Evolutionary conservation across 2,329 filamentous ascomycete genomes (phyloP).

Genomic region (Ophiostoma ips): DNA sequence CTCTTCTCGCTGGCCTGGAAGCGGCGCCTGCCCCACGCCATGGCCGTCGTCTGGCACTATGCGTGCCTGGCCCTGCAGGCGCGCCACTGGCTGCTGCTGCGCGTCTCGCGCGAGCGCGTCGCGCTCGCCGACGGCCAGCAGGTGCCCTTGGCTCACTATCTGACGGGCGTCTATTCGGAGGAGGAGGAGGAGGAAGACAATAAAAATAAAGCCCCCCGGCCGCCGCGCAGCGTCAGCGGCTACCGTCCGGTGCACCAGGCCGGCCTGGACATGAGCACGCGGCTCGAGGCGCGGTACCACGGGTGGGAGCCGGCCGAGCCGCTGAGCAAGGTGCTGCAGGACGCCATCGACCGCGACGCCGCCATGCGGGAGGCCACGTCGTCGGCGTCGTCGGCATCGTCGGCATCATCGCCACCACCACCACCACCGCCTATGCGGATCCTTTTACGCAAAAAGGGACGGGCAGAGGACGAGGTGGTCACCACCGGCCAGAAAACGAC

Average conservation of each 20-base stretch:
- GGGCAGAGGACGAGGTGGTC: background rate
- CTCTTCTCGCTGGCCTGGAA: slow-evolving; percentile 26
- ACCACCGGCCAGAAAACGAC: background rate
- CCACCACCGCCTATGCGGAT: slow-evolving; percentile 5
- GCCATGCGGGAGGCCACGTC: background rate
- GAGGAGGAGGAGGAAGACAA: no score
- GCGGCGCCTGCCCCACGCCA: slow-evolving; percentile 19
- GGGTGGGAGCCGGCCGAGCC: slow-evolving; percentile 11
- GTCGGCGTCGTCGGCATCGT: background rate
- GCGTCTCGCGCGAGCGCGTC: slow-evolving; percentile 9
- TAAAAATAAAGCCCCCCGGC: background rate
- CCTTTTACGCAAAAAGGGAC: slow-evolving; percentile 5
- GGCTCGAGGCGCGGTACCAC: slow-evolving; percentile 7
- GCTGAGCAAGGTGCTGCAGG: slow-evolving; percentile 7
- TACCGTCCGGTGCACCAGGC: background rate
- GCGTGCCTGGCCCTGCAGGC: slow-evolving; percentile 18
- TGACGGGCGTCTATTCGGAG: background rate
- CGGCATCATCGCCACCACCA: background rate
- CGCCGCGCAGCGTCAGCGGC: background rate
- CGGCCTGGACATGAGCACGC: background rate
- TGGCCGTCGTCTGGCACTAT: slow-evolving; percentile 22
- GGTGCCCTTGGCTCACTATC: background rate
- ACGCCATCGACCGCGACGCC: slow-evolving; percentile 11
- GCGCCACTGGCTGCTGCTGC: slow-evolving; percentile 18
- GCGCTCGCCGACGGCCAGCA: background rate